A percentile compares a stretch with the other conserved stretches of the same genome.
Evolutionary conservation across 2,329 filamentous ascomycete species (phyloP).

Genomic region (Colletotrichum tanaceti): DNA sequence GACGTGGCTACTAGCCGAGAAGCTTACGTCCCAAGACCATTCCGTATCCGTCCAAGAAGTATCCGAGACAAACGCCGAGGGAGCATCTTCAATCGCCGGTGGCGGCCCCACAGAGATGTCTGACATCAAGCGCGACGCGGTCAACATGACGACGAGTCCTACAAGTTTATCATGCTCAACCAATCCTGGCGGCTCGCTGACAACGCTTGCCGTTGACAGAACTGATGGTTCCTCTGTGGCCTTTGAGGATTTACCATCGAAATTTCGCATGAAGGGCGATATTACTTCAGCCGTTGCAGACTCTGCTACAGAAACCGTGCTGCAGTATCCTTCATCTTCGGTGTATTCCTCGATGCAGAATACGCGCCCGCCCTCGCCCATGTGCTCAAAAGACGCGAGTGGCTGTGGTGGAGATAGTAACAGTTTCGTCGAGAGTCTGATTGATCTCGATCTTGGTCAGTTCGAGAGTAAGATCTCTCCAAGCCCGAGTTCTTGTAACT

Average conservation of each 20-base stretch:
- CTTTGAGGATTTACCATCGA: background rate
- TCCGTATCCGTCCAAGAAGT: background rate
- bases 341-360: slow-evolving; percentile 34
- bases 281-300: background rate
- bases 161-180: background rate
- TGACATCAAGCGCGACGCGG: background rate
- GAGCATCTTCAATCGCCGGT: background rate
- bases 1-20: slow-evolving; percentile 36
- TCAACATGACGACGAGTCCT: background rate
- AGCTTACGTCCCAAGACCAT: slow-evolving; percentile 17
- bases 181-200: background rate
- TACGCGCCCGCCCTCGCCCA: slow-evolving; percentile 17
- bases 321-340: slow-evolving; percentile 31
- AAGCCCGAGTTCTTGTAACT: background rate
- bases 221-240: background rate
- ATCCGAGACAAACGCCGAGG: background rate
- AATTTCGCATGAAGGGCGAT: background rate
- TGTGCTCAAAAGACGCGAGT: slow-evolving; percentile 7
- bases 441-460: slow-evolving; percentile 51
- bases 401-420: background rate
- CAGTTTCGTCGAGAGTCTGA: slow-evolving; percentile 45
- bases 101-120: background rate
- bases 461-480: slow-evolving; percentile 47
- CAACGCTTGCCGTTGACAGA: background rate
- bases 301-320: background rate